A percentile compares a stretch with the other conserved stretches of the same genome.
phyloP scores from a whole-genome alignment of 805 yeast species.

The Hanseniaspora meyeri region DNA sequence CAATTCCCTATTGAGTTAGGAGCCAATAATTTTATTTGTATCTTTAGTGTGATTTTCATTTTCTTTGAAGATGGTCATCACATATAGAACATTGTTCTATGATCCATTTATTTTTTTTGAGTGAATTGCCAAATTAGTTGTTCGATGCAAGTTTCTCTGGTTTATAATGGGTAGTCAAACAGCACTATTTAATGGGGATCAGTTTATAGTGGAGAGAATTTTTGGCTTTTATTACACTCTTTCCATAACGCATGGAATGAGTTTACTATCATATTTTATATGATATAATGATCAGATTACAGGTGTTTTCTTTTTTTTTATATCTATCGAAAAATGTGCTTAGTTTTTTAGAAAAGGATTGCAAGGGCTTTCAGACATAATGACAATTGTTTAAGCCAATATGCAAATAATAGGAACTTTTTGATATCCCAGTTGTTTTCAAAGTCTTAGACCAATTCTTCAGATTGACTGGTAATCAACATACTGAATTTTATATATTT shows the following conservation, averaged over 20 bases:
- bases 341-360: no score
- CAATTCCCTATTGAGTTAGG: not conserved
- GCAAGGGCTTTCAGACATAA: no score
- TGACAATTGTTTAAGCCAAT: no score
- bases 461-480: no score
- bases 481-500: no score
- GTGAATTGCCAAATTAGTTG: not conserved
- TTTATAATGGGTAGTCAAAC: not conserved
- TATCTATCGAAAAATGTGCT: not conserved
- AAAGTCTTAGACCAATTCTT: no score
- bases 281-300: not conserved
- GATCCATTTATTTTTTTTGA: not conserved
- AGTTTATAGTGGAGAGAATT: constrained; percentile 11
- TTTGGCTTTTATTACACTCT: constrained; percentile 2
- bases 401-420: no score
- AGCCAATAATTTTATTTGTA: not conserved
- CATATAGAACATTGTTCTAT: not conserved
- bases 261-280: not conserved
- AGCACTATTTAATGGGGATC: not conserved
- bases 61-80: constrained; percentile 3
- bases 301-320: not conserved
- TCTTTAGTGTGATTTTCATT: not conserved
- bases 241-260: not conserved
- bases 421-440: no score
- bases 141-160: not conserved